phyloP scores from a whole-genome alignment of 768 basidiomycete species.

The Mrakia gelida region DNA sequence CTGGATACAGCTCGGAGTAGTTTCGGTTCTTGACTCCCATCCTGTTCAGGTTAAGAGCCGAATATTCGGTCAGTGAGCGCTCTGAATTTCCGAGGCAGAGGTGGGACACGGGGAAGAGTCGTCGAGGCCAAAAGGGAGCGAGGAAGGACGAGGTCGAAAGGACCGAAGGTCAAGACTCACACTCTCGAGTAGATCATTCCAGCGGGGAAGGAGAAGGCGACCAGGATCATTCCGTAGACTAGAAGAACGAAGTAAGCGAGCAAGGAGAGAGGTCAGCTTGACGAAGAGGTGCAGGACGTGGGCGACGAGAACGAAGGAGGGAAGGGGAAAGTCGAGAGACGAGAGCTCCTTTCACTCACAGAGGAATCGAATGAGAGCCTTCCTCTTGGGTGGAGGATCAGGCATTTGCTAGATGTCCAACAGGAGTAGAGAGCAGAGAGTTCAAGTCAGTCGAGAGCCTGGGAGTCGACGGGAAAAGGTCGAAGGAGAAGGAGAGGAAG shows the following conservation, averaged over 20 bases:
- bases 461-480: too few relatives aligned
- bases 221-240: neutral
- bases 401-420: neutral
- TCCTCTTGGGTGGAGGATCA: neutral
- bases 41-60: neutral
- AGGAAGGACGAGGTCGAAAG: neutral
- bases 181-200: slow-evolving; percentile 16
- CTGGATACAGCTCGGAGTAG: slow-evolving; percentile 5
- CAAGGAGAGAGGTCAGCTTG: too few relatives aligned
- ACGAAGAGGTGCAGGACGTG: neutral
- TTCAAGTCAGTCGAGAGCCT: neutral
- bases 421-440: neutral
- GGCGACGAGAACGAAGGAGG: neutral
- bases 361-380: slow-evolving; percentile 1
- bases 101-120: neutral
- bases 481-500: neutral
- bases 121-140: neutral
- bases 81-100: neutral
- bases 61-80: neutral
- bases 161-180: neutral
- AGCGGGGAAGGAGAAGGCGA: neutral
- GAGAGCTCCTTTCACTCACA: neutral
- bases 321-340: neutral
- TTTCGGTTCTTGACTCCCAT: neutral
- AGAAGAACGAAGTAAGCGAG: neutral